These are phyloP conservation scores for Pythium rhizo-oryzae DNA, from an alignment of 352 stramenopile genomes.

Conservation along the genomic window DNA sequence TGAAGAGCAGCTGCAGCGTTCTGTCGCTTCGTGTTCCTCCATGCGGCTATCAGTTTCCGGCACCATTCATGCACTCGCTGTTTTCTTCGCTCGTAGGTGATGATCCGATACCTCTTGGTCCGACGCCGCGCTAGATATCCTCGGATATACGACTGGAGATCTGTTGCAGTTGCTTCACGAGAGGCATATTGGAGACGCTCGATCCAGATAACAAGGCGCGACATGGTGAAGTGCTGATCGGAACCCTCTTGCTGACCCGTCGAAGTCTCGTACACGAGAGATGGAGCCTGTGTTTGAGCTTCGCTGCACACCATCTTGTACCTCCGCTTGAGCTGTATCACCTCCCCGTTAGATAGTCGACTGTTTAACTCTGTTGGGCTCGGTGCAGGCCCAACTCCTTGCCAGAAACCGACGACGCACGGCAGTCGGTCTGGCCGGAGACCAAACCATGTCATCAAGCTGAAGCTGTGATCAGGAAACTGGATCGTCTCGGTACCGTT, in stretches of 20 bases:
- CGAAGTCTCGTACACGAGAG: slow-evolving; percentile 6
- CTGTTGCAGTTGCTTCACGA: slow-evolving; percentile 21
- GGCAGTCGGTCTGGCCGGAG: slow-evolving; percentile 28
- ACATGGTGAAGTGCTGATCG: slow-evolving; percentile 1
- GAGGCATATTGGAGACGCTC: slow-evolving; percentile 12
- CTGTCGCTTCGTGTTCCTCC: slow-evolving; percentile 21
- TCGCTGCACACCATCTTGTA: slow-evolving; percentile 20
- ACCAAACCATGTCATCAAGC: slow-evolving; percentile 39
- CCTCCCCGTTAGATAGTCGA: slow-evolving; percentile 7
- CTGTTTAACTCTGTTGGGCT: background rate
- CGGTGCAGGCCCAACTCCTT: slow-evolving; percentile 27
- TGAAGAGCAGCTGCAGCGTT: slow-evolving; percentile 32
- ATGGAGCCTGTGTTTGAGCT: background rate
- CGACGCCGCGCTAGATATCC: slow-evolving; percentile 26
- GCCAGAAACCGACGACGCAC: slow-evolving; percentile 46
- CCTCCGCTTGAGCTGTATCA: slow-evolving; percentile 20
- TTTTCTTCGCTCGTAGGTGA: slow-evolving; percentile 22
- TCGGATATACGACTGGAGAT: slow-evolving; percentile 28
- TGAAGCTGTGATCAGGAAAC: slow-evolving; percentile 20
- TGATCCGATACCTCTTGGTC: slow-evolving; percentile 25
- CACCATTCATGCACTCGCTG: slow-evolving; percentile 36
- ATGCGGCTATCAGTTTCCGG: slow-evolving; percentile 23
- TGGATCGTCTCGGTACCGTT: slow-evolving; percentile 30
- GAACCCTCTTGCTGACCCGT: background rate
- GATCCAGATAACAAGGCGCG: slow-evolving; percentile 25